Conservation (phyloP, 768 basidiomycete genomes). For the Naematelia encephala region DNA sequence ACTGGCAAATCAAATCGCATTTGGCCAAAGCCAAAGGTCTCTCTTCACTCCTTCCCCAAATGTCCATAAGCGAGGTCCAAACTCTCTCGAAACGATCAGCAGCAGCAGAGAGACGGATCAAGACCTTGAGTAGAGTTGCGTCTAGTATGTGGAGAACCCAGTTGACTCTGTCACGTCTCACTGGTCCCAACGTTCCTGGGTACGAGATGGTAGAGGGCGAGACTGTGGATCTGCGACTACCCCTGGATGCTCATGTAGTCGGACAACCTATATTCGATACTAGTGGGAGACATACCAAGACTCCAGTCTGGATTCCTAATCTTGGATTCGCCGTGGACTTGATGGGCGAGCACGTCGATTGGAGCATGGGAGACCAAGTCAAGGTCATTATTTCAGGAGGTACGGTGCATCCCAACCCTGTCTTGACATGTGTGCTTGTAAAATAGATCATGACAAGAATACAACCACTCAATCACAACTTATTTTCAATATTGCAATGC, state of each 20-base stretch:
- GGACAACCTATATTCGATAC: neutral
- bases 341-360: neutral
- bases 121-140: conserved; percentile 12
- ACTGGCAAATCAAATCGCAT: conserved; percentile 90
- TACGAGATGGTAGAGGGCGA: conserved; percentile 8
- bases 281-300: neutral
- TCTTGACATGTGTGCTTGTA: conserved; percentile 6
- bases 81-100: conserved; percentile 13
- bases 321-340: conserved; percentile 2
- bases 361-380: conserved; percentile 22
- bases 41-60: neutral
- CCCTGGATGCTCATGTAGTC: conserved; percentile 13
- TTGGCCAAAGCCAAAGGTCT: conserved; percentile 48
- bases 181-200: neutral
- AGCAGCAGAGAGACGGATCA: conserved; percentile 9
- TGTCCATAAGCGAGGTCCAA: conserved; percentile 19
- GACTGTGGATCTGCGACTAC: conserved; percentile 15
- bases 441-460: neutral
- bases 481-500: neutral
- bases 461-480: neutral
- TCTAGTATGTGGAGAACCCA: conserved; percentile 26
- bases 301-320: conserved; percentile 13
- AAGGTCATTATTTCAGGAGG: conserved; percentile 16
- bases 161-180: conserved; percentile 4
- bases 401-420: conserved; percentile 25